These are phyloP conservation scores for Acanthochlamys bracteata DNA, from an alignment of 106 monocot genomes.

Conservation along the genomic window DNA sequence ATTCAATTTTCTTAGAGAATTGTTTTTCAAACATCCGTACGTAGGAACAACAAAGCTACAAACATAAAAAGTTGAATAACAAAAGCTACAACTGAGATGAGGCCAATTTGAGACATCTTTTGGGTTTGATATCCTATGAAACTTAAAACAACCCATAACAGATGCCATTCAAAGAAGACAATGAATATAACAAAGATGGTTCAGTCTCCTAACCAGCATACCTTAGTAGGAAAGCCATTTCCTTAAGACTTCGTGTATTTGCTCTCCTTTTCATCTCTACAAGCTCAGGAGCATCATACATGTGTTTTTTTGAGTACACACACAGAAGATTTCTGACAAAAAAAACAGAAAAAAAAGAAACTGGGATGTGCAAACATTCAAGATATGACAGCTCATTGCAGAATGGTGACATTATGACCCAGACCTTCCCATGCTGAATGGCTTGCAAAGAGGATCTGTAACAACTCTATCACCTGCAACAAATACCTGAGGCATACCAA, in stretches of 20 bases:
- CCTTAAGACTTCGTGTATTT: constrained; percentile 82
- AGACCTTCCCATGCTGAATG: constrained; percentile 81
- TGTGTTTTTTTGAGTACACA: constrained; percentile 95
- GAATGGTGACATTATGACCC: constrained; percentile 4
- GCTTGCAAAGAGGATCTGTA: constrained; percentile 73
- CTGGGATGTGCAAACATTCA: neutral
- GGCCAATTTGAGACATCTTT: too few species aligned
- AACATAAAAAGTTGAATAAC: too few species aligned
- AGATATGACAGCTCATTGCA: neutral
- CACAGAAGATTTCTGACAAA: constrained; percentile 79
- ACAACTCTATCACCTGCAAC: constrained; percentile 72
- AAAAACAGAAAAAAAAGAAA: constrained; percentile 2
- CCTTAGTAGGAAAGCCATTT: constrained; percentile 78
- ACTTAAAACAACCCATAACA: too few species aligned
- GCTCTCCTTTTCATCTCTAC: constrained; percentile 75
- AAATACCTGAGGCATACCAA: constrained; percentile 28
- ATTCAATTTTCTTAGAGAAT: too few species aligned
- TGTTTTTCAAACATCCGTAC: too few species aligned
- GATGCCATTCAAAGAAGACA: too few species aligned
- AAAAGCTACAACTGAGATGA: too few species aligned
- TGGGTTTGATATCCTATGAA: too few species aligned
- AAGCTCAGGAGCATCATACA: constrained; percentile 82
- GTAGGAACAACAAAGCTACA: too few species aligned
- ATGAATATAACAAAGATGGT: too few species aligned
- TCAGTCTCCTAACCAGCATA: neutral